These are phyloP conservation scores for Chaetoceros tenuissimus DNA, from an alignment of 108 stramenopile species.

Conservation along the genomic window DNA sequence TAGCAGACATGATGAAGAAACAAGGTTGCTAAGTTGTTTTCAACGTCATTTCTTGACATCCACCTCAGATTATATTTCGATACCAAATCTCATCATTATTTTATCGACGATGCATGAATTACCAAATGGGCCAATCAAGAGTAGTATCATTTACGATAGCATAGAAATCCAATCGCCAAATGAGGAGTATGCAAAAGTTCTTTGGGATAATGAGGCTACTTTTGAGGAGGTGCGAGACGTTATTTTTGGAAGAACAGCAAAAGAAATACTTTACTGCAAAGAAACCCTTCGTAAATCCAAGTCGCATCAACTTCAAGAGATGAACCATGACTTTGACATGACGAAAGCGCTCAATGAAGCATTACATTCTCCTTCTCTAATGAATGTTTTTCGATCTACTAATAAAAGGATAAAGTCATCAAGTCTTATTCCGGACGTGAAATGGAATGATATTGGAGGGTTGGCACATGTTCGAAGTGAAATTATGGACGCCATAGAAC, in stretches of 20 bases:
- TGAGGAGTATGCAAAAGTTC: slow-evolving; percentile 33
- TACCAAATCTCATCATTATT: slow-evolving; percentile 42
- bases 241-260: slow-evolving; percentile 20
- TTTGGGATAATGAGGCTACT: slow-evolving; percentile 33
- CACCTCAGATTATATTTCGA: neutral
- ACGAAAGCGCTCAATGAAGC: neutral
- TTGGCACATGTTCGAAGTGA: slow-evolving; percentile 88
- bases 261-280: too few relatives aligned
- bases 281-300: too few relatives aligned
- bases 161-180: slow-evolving; percentile 41
- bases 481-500: slow-evolving; percentile 97
- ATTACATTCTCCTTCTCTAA: slow-evolving; percentile 9
- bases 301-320: slow-evolving; percentile 4
- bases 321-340: neutral
- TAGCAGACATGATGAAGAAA: neutral
- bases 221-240: slow-evolving; percentile 3
- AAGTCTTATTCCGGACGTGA: slow-evolving; percentile 53
- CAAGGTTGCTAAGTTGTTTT: neutral
- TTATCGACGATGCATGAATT: slow-evolving; percentile 40
- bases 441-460: slow-evolving; percentile 96
- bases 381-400: slow-evolving; percentile 26
- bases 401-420: slow-evolving; percentile 21
- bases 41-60: neutral
- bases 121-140: slow-evolving; percentile 44
- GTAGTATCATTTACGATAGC: slow-evolving; percentile 37